Base-by-base conservation (phyloP, 371 early-diverging fungal genomes). In the Mortierella polycephala region DNA sequence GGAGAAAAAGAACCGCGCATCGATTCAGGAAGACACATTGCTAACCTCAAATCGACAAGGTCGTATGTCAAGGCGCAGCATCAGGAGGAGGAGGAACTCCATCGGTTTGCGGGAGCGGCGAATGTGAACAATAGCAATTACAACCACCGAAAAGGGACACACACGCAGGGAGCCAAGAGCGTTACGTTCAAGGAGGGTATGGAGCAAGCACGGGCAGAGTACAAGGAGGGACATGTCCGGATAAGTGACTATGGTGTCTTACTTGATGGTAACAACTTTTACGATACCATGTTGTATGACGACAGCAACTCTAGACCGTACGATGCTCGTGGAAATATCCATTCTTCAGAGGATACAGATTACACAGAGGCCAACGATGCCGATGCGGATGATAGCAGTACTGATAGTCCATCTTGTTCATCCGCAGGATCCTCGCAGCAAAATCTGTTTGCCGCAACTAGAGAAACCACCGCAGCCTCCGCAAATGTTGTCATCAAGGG, bases 331-430 rank as follows among this genome's bases (percentile, higher is more conserved):
- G 30, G 4, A 30, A 30, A 4, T 4, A 30, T 30, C 4, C 30
- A 30, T 30, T 2, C 30, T 30, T 30, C 30, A 30, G 30, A 52
- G 49, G 23, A n/a, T 51, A 50, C 57, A 9, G 64, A 55, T 41
- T 64, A 60, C 11, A 59, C 64, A 0, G 71, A 71, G 7, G 64
- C 71, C 7, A 59, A 58, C 42, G 57, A 60, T 42, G 71, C 64
- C 12, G 71, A 71, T 60, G 71, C 64, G 7, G 71, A 64, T 23
- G 71, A 64, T n/a, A 51, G n/a, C 23, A 52, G 56, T n/a, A 13
- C 20, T 3, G 21, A 62, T 21, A n/a, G 30, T n/a, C n/a, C 3
- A 20, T 7, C 4, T 46, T 12, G 14, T 46, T n/a, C 30, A 30
- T 30, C 30, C 30, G 4, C 30, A 4, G 30, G 4, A 30, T 30